Evolutionary conservation across 2,329 filamentous ascomycete genomes (phyloP).

Genomic region (Ceratocystis cubensis): DNA sequence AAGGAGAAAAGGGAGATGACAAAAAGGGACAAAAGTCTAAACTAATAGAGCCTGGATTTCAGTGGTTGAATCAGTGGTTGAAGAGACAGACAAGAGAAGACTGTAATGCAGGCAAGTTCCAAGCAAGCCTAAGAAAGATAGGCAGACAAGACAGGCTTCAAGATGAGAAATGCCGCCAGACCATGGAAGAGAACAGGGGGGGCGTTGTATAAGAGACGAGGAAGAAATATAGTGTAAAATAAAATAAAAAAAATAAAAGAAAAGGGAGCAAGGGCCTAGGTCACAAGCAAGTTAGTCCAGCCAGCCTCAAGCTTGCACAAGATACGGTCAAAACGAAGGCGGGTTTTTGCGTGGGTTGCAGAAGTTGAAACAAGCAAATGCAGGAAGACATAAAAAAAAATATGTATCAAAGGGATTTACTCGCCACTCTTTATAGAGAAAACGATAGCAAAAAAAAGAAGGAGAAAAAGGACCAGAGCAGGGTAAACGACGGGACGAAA

Average conservation of each 20-base stretch:
- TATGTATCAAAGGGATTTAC: neutral
- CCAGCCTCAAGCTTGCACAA: neutral
- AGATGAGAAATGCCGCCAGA: neutral
- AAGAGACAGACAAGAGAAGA: neutral
- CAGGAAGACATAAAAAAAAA: neutral
- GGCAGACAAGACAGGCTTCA: neutral
- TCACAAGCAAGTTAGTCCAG: neutral
- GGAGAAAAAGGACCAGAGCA: neutral
- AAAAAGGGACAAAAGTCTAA: neutral
- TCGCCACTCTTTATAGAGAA: neutral
- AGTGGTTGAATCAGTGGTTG: conserved; percentile 7
- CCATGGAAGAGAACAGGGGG: neutral
- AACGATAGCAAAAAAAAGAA: neutral
- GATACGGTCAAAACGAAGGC: conserved; percentile 1
- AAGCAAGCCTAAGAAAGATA: neutral
- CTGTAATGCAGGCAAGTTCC: conserved; percentile 1
- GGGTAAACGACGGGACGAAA: neutral
- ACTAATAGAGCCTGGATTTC: neutral
- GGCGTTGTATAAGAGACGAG: neutral
- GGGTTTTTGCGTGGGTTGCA: conserved; percentile 9
- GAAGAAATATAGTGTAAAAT: neutral
- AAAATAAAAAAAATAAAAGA: neutral
- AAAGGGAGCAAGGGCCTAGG: neutral
- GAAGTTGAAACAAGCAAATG: conserved; percentile 7
- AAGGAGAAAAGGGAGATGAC: neutral